These are phyloP conservation scores for Penicillium paxilli DNA, from an alignment of 495 filamentous ascomycete species.

Conservation along the genomic window DNA sequence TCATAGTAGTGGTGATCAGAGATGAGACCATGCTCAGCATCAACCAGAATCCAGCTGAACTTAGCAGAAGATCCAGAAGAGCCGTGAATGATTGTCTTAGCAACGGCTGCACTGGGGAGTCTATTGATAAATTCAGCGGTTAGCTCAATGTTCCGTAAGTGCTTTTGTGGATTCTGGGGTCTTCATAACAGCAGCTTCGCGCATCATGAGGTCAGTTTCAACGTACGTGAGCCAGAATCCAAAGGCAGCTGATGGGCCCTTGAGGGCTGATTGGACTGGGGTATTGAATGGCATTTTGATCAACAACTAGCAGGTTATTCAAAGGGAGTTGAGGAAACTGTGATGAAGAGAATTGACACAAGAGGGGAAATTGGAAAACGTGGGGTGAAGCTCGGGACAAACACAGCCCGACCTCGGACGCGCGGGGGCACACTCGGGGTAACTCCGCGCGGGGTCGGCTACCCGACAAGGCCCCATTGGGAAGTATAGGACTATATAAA, in stretches of 20 bases:
- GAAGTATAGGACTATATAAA: too few relatives aligned
- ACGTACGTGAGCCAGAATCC: conserved; percentile 45
- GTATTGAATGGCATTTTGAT: conserved; percentile 27
- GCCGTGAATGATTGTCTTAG: conserved; percentile 37
- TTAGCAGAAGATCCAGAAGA: conserved; percentile 23
- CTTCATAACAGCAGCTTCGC: too few relatives aligned
- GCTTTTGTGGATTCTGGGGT: too few relatives aligned
- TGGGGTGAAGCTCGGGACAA: conserved; percentile 8
- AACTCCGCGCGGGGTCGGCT: conserved; percentile 7
- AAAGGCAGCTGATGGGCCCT: conserved; percentile 19
- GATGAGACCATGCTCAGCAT: conserved; percentile 78
- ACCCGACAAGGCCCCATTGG: too few relatives aligned
- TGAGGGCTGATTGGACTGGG: conserved; percentile 17
- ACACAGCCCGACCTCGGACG: conserved; percentile 3
- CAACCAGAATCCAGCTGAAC: conserved; percentile 70
- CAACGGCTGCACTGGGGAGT: conserved; percentile 34
- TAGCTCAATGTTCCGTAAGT: background rate
- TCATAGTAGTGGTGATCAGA: conserved; percentile 39
- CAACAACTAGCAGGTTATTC: background rate
- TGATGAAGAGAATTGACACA: background rate
- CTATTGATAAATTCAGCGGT: conserved; percentile 9
- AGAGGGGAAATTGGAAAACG: background rate
- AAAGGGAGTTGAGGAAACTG: background rate
- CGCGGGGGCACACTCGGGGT: conserved; percentile 5
- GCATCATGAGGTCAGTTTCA: background rate